Evolutionary conservation across 371 early-diverging fungal species (phyloP), one percentile per base, ranked within the genome.

Genomic region (Furculomyces boomerangus): DNA sequence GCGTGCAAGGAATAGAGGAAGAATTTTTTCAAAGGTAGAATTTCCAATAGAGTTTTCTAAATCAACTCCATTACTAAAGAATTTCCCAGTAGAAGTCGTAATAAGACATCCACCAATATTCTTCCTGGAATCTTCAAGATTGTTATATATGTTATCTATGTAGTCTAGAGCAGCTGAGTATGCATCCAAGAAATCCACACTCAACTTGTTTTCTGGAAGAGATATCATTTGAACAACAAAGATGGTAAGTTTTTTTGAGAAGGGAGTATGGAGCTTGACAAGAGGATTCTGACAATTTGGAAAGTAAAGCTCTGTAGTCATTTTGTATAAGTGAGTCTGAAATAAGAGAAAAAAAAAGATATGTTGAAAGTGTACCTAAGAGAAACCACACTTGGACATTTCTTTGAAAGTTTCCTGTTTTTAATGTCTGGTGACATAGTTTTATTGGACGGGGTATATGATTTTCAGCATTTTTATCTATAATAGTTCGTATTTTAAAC

Each of bases 51-150:
- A 10, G 22, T 10, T 43, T 5, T 43, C 22, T 20, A 43, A 10
- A 43, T 43, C 43, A 18, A 89, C 65, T 1, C 87, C 88, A 63
- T 84, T 89, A 53, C 79, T 79, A 56, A 67, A 86, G 58, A 86
- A 78, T 68, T 84, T 82, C 52, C 73, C 86, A 14, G 76, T 58
- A 20, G 75, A 78, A 1, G 70, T 64, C 1, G 86, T 81, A 5
- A 88, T 63, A 18, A 86, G 62, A 0, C 79, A 81, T 0, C 67
- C 62, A 24, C 73, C 73, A 2, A 57, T 63, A 1, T 66, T 57
- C 2, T 58, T 57, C 10, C 63, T 67, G 10, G 65, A 66, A 0
- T 50, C 53, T 29, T 58, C 43, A 8, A 59, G 62, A 1, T 55
- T 50, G 47, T 73, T 54, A 35, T 73, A 74, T 13, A 57, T 57